Conservation (phyloP, 75 land plant genomes). For the Picea sitchensis region DNA sequence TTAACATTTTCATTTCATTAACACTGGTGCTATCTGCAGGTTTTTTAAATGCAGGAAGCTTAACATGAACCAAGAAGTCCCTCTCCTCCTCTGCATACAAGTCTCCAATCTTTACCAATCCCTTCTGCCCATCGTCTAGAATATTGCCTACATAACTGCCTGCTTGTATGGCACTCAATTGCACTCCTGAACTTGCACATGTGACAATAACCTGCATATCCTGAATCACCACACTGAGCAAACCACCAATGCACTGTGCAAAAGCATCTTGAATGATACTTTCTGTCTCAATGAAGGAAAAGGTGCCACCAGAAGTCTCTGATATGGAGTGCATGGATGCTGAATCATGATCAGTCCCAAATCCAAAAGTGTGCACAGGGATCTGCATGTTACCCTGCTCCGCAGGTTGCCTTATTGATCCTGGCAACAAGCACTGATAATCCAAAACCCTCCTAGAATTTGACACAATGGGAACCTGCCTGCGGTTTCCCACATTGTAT, state of each 20-base stretch:
- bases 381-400: conserved; percentile 24
- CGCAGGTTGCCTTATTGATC: conserved; percentile 22
- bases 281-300: conserved; percentile 90
- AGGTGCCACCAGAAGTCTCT: conserved; percentile 82
- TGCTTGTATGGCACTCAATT: conserved; percentile 48
- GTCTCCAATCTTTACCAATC: conserved; percentile 65
- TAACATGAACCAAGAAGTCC: conserved; percentile 64
- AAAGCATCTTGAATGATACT: conserved; percentile 89
- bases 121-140: conserved; percentile 27
- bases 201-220: conserved; percentile 50
- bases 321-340: conserved; percentile 79
- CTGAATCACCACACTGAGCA: conserved; percentile 90
- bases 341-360: conserved; percentile 91
- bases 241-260: conserved; percentile 96
- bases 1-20: conserved; percentile 36
- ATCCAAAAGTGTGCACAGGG: conserved; percentile 94
- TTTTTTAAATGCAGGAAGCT: conserved; percentile 39
- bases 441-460: conserved; percentile 10
- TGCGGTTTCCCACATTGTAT: conserved; percentile 30
- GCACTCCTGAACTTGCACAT: conserved; percentile 27
- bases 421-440: conserved; percentile 50
- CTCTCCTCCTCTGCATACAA: conserved; percentile 97
- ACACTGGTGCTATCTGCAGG: neutral
- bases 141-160: conserved; percentile 65
- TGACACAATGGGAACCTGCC: conserved; percentile 9